Percentiles rank a stretch among this genome's conserved stretches.
Conservation (phyloP, 768 basidiomycete species). For the Macrolepiota fuliginosa region DNA sequence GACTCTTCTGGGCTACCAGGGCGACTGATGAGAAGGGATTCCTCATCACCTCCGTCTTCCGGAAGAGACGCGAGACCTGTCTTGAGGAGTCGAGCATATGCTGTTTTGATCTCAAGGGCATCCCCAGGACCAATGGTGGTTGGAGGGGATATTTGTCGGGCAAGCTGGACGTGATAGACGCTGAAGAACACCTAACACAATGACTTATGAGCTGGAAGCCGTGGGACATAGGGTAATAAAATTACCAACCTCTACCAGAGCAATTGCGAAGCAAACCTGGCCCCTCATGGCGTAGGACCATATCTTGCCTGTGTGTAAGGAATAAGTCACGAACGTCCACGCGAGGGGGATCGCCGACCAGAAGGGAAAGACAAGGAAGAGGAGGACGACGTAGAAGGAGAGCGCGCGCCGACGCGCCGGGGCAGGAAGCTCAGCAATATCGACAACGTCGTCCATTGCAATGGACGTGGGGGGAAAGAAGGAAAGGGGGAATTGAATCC, state of each 20-base stretch:
- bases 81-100: constrained; percentile 62
- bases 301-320: constrained; percentile 41
- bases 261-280: constrained; percentile 40
- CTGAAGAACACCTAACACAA: constrained; percentile 61
- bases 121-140: constrained; percentile 45
- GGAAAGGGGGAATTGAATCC: neutral
- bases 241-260: constrained; percentile 56
- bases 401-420: constrained; percentile 35
- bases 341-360: constrained; percentile 62
- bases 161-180: constrained; percentile 56
- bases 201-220: constrained; percentile 1
- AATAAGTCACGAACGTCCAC: constrained; percentile 60
- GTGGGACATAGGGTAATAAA: neutral
- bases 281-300: constrained; percentile 39
- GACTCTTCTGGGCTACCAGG: constrained; percentile 63
- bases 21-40: constrained; percentile 42
- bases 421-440: constrained; percentile 33
- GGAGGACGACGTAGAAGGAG: constrained; percentile 60
- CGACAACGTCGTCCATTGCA: constrained; percentile 26
- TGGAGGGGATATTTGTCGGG: constrained; percentile 43
- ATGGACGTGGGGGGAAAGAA: constrained; percentile 14
- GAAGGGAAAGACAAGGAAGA: constrained; percentile 56
- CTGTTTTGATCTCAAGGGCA: constrained; percentile 52
- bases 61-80: constrained; percentile 59
- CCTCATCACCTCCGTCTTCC: constrained; percentile 52